These are phyloP conservation scores for Boletales sp. DNA, from an alignment of 768 basidiomycete genomes.

Conservation along the genomic window DNA sequence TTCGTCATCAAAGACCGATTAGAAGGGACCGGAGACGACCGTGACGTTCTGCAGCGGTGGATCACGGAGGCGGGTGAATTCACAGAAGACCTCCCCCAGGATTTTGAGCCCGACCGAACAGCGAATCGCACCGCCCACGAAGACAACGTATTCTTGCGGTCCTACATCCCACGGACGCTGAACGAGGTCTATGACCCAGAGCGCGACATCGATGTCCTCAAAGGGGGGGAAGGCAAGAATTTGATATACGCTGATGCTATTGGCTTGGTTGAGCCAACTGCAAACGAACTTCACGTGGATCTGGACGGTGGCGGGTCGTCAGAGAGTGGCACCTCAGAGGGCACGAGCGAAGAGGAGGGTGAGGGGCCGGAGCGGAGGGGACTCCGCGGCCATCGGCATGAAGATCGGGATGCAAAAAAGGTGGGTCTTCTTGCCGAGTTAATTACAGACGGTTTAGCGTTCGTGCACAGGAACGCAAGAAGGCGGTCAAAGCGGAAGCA, in stretches of 20 bases:
- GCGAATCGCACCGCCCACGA: slow-evolving; percentile 50
- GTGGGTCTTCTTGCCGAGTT: slow-evolving; percentile 34
- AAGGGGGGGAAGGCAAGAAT: slow-evolving; percentile 61
- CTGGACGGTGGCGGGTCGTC: slow-evolving; percentile 17
- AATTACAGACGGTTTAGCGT: slow-evolving; percentile 5
- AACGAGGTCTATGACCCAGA: slow-evolving; percentile 96
- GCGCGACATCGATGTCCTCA: slow-evolving; percentile 77
- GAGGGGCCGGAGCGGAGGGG: slow-evolving; percentile 45
- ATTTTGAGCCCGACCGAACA: slow-evolving; percentile 9
- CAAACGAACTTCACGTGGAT: slow-evolving; percentile 11
- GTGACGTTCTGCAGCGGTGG: slow-evolving; percentile 41
- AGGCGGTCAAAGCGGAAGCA: slow-evolving; percentile 80
- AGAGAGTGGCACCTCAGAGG: slow-evolving; percentile 23
- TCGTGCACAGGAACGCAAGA: slow-evolving; percentile 77
- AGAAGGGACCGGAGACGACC: slow-evolving; percentile 23
- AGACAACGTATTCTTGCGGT: slow-evolving; percentile 83
- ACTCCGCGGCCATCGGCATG: slow-evolving; percentile 86
- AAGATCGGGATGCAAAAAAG: slow-evolving; percentile 90
- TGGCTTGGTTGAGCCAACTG: slow-evolving; percentile 55
- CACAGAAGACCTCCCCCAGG: slow-evolving; percentile 9
- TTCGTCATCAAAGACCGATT: slow-evolving; percentile 70
- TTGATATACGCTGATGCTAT: slow-evolving; percentile 89
- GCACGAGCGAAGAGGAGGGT: slow-evolving; percentile 31
- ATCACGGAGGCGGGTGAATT: slow-evolving; percentile 37
- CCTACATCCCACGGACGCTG: slow-evolving; percentile 90